phyloP scores from a whole-genome alignment of 345 rosid species.

The Eucalyptus pauciflora region DNA sequence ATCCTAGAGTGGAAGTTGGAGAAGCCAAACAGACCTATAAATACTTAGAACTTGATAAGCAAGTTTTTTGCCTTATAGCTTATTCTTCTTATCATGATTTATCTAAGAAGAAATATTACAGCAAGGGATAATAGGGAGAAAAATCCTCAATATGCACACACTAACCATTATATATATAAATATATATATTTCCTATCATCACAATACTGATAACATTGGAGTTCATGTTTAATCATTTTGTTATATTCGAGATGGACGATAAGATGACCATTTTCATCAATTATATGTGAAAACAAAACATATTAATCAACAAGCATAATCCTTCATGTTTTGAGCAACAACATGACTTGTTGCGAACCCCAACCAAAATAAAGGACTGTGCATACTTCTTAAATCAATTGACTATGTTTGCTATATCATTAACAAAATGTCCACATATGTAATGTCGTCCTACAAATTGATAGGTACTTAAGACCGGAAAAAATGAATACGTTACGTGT shows the following conservation, averaged over 20 bases:
- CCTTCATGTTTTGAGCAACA: not conserved
- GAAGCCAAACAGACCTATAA: not conserved
- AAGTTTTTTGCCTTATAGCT: not conserved
- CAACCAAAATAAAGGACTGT: not conserved
- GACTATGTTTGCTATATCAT: not conserved
- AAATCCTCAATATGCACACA: not conserved
- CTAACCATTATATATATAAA: not conserved
- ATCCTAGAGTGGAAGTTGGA: not conserved
- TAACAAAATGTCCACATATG: not conserved
- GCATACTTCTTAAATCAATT: not conserved
- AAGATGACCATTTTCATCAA: not conserved
- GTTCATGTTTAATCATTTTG: not conserved
- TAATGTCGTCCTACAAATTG: not conserved
- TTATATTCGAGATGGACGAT: not conserved
- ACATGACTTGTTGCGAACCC: not conserved
- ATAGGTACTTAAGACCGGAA: not conserved
- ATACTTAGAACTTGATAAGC: not conserved
- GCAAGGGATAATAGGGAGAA: not conserved
- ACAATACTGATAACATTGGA: not conserved
- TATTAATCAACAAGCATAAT: not conserved
- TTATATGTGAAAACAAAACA: not conserved
- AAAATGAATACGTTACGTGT: not conserved
- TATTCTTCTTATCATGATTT: not conserved
- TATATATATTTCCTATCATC: not conserved
- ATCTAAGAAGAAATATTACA: not conserved